Percentiles rank a stretch among this genome's conserved stretches.
Conservation (phyloP, 2,329 filamentous ascomycete genomes). For the Dactylonectria estremocensis region DNA sequence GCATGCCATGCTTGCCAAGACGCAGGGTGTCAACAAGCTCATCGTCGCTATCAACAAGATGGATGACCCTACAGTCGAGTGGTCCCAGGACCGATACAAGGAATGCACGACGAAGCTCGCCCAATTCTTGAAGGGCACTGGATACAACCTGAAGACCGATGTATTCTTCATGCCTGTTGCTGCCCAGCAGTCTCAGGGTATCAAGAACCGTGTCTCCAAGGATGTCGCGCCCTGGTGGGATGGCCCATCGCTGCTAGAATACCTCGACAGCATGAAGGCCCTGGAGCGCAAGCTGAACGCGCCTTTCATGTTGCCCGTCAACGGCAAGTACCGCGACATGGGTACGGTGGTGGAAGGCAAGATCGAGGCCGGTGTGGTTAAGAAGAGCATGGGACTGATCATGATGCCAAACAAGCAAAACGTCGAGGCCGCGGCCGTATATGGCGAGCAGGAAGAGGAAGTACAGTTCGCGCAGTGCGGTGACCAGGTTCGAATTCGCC, state of each 20-base stretch:
- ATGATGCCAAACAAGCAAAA: slow-evolving; percentile 97
- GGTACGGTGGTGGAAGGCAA: slow-evolving; percentile 98
- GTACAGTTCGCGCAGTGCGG: slow-evolving; percentile 86
- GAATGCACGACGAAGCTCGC: slow-evolving; percentile 93
- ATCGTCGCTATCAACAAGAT: slow-evolving; percentile 99
- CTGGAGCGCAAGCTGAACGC: slow-evolving; percentile 97
- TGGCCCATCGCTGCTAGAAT: slow-evolving; percentile 93
- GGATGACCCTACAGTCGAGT: slow-evolving; percentile 97
- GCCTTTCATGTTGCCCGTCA: slow-evolving; percentile 99
- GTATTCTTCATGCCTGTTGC: slow-evolving; percentile 97
- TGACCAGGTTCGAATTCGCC: slow-evolving; percentile 92
- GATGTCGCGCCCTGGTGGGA: slow-evolving; percentile 86
- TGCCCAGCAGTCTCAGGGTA: slow-evolving; percentile 86
- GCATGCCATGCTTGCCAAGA: slow-evolving; percentile 98
- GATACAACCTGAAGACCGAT: slow-evolving; percentile 95
- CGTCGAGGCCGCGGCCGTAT: slow-evolving; percentile 86
- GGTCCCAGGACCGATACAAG: slow-evolving; percentile 92
- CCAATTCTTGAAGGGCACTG: slow-evolving; percentile 90
- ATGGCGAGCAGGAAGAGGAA: slow-evolving; percentile 97
- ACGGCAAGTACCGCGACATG: slow-evolving; percentile 96
- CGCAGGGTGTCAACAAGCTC: slow-evolving; percentile 97
- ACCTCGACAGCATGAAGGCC: slow-evolving; percentile 92
- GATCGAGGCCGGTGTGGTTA: slow-evolving; percentile 93
- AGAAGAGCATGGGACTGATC: slow-evolving; percentile 87
- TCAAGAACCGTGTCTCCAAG: slow-evolving; percentile 89